Evolutionary conservation across 2,329 filamentous ascomycete genomes (phyloP), one percentile per base, ranked within the genome.

Genomic region (Emergomyces africanus): DNA sequence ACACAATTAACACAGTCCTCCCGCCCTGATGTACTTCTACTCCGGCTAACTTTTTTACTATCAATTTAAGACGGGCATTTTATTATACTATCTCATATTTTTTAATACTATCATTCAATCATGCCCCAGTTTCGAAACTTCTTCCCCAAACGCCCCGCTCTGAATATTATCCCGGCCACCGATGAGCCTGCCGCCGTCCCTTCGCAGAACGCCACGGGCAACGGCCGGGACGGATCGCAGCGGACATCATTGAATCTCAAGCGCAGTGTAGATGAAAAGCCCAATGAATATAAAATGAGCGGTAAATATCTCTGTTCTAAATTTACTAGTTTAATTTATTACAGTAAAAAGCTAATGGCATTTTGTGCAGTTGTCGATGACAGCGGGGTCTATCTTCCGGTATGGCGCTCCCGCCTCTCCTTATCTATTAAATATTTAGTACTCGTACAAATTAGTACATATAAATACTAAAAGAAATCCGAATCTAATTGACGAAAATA

Each of bases 341-440:
- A n/a, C n/a, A n/a, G n/a, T n/a, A n/a, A n/a, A n/a, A n/a, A 59
- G 64, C 64, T 69, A 63, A 66, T 28, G 69, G 71, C 64, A 70
- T 64, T 51, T 37, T 35, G 25, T 62, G 66, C 71, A 96, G 92
- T 96, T 64, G 94, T 97, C 72, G 95, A 95, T 71, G 91, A 95
- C 74, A 95, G 88, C 72, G 92, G 92, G 65, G 88, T 96, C 62
- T 97, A 95, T 76, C 83, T 97, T 65, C 92, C 92, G 67, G 90
- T 94, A 84, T 75, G 83, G 48, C 58, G 14, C 50, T 48, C 44
- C 23, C 35, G 12, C 0, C 25, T 25, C 44, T 12, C 42, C 8
- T n/a, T n/a, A n/a, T n/a, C n/a, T n/a, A n/a, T n/a, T n/a, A n/a
- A n/a, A n/a, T n/a, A n/a, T n/a, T n/a, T n/a, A n/a, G n/a, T n/a